phyloP scores from a whole-genome alignment of 2,329 filamentous ascomycete genomes.

The Tolypocladium pustulatum region DNA sequence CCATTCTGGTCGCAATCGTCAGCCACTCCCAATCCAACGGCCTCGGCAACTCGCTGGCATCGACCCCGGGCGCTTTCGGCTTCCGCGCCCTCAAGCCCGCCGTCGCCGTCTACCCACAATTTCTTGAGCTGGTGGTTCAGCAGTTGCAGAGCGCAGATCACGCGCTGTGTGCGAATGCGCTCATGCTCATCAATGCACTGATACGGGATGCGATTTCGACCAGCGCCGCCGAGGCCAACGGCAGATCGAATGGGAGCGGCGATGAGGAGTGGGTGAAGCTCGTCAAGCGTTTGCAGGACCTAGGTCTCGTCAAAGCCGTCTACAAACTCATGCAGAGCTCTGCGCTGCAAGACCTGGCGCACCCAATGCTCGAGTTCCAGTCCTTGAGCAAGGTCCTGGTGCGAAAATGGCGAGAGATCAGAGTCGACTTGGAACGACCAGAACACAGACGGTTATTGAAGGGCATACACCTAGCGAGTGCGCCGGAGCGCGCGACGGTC shows the following conservation, averaged over 20 bases:
- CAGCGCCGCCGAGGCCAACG: slow-evolving; percentile 40
- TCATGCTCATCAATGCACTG: slow-evolving; percentile 90
- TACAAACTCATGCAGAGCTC: slow-evolving; percentile 92
- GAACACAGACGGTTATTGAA: slow-evolving; percentile 85
- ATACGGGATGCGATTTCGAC: slow-evolving; percentile 83
- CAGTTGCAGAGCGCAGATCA: slow-evolving; percentile 91
- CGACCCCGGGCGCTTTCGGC: slow-evolving; percentile 57
- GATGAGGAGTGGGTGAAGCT: slow-evolving; percentile 85
- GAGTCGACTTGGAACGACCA: slow-evolving; percentile 72
- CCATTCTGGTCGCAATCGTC: slow-evolving; percentile 87
- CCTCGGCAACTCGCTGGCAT: slow-evolving; percentile 20
- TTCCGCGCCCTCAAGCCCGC: slow-evolving; percentile 88
- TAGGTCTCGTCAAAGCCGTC: slow-evolving; percentile 86
- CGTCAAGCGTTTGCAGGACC: slow-evolving; percentile 84
- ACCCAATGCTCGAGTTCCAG: slow-evolving; percentile 89
- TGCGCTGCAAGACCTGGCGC: slow-evolving; percentile 78
- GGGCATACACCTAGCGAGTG: slow-evolving; percentile 73
- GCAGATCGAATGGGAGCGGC: slow-evolving; percentile 16
- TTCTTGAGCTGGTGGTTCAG: slow-evolving; percentile 86
- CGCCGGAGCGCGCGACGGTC: slow-evolving; percentile 42
- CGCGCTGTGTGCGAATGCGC: slow-evolving; percentile 85
- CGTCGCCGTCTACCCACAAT: slow-evolving; percentile 82
- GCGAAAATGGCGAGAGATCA: slow-evolving; percentile 77
- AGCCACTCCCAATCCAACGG: slow-evolving; percentile 62
- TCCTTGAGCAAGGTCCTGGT: slow-evolving; percentile 79